Percentiles rank a stretch among this genome's conserved stretches.
Evolutionary conservation across 1,139 yeast species (phyloP).

Genomic region (Hyphopichia wangnamkhiaoensis): DNA sequence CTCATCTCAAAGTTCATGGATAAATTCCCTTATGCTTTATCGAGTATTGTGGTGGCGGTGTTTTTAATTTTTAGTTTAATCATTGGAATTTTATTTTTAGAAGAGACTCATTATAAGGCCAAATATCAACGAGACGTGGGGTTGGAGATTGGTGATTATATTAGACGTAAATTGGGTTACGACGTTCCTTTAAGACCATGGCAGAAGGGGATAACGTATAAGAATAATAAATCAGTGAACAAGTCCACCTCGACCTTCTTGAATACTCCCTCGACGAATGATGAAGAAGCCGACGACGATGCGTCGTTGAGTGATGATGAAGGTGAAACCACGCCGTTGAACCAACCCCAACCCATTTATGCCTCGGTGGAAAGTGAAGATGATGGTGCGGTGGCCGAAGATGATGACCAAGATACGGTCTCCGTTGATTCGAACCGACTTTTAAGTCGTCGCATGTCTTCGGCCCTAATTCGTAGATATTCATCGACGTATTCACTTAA

Average conservation of each 20-base stretch:
- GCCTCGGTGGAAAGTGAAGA: slow-evolving; percentile 13
- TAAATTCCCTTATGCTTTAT: slow-evolving; percentile 58
- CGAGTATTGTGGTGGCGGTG: slow-evolving; percentile 55
- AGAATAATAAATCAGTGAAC: not conserved
- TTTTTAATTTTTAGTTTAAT: slow-evolving; percentile 41
- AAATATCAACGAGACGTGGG: slow-evolving; percentile 50
- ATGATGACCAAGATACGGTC: slow-evolving; percentile 1
- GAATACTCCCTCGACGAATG: not conserved
- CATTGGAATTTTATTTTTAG: slow-evolving; percentile 53
- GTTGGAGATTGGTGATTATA: slow-evolving; percentile 52
- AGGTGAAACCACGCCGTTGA: slow-evolving; percentile 1
- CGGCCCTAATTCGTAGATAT: slow-evolving; percentile 41
- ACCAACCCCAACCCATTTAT: slow-evolving; percentile 1
- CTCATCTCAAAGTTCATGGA: slow-evolving; percentile 28
- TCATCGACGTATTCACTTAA: slow-evolving; percentile 18
- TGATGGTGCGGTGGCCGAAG: slow-evolving; percentile 7
- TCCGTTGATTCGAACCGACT: slow-evolving; percentile 25
- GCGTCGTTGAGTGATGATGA: not conserved
- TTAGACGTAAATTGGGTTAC: slow-evolving; percentile 36
- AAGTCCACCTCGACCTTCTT: not conserved
- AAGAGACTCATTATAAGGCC: slow-evolving; percentile 56
- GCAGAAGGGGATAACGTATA: slow-evolving; percentile 12
- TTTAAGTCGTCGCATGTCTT: slow-evolving; percentile 38
- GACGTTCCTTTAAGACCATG: slow-evolving; percentile 36
- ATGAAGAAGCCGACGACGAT: not conserved